Conservation (phyloP, 208 protist genomes). For the Acanthamoeba lenticulata region DNA sequence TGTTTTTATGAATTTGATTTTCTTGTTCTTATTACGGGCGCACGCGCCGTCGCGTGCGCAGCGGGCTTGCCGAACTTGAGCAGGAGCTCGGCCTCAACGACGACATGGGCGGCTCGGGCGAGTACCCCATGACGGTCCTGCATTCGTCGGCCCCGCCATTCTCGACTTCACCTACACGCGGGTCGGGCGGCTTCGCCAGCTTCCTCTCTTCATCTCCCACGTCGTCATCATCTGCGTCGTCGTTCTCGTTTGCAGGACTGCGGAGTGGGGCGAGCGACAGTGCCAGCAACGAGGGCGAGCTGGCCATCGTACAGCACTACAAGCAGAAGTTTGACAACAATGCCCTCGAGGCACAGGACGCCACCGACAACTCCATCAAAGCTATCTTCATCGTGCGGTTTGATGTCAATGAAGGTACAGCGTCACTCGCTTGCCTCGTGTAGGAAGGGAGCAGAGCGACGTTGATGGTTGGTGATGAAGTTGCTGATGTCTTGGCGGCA, state of each 20-base stretch:
- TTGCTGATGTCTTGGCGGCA: not conserved
- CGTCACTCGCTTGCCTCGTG: not conserved
- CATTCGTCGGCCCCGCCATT: not conserved
- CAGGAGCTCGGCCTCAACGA: conserved; percentile 34
- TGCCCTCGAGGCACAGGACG: not conserved
- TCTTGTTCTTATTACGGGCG: not conserved
- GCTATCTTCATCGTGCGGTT: conserved; percentile 31
- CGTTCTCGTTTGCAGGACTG: not conserved
- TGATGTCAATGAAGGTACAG: conserved; percentile 17
- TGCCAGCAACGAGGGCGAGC: not conserved
- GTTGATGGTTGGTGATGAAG: not conserved
- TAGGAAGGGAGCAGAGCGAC: no score
- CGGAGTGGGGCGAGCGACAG: not conserved
- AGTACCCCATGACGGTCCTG: conserved; percentile 15
- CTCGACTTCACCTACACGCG: not conserved
- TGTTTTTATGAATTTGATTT: not conserved
- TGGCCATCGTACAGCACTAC: conserved; percentile 52
- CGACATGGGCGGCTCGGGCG: not conserved
- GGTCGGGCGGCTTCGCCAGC: not conserved
- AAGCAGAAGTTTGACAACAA: not conserved
- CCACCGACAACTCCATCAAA: not conserved
- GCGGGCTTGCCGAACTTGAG: not conserved
- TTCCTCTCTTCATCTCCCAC: not conserved
- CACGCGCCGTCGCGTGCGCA: not conserved
- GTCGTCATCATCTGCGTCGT: not conserved